Conservation (phyloP, 176 grass and related monocot species). For the Avena eriantha region DNA sequence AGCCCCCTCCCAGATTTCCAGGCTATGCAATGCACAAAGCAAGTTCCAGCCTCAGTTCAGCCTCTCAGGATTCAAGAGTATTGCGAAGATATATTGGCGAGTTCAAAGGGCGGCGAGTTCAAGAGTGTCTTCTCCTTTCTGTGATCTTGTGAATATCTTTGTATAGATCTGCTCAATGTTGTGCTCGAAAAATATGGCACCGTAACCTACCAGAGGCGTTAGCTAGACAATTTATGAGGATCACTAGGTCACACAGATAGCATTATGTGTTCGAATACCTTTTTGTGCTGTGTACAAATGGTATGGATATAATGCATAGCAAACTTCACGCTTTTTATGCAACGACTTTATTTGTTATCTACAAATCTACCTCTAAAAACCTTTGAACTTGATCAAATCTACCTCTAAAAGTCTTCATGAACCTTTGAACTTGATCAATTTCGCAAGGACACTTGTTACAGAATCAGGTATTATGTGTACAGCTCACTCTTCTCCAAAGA, state of each 20-base stretch:
- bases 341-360: not conserved
- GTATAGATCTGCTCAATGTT: not conserved
- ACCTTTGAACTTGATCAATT: too few relatives aligned
- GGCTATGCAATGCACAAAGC: constrained; percentile 33
- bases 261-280: not conserved
- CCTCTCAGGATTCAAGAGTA: constrained; percentile 47
- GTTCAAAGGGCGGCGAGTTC: constrained; percentile 39
- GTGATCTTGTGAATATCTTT: constrained; percentile 37
- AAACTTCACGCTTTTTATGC: not conserved
- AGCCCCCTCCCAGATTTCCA: constrained; percentile 46
- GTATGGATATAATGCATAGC: not conserved
- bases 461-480: too few relatives aligned
- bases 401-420: too few relatives aligned
- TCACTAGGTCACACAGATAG: not conserved
- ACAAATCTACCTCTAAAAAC: too few relatives aligned
- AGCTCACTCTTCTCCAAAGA: too few relatives aligned
- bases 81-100: constrained; percentile 32
- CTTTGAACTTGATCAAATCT: too few relatives aligned
- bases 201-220: not conserved
- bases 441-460: too few relatives aligned
- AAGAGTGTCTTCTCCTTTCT: constrained; percentile 88
- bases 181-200: not conserved
- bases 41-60: constrained; percentile 31
- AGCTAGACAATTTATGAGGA: not conserved
- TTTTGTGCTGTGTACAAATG: not conserved